These are phyloP conservation scores for Tylopilus rubrobrunneus DNA, from an alignment of 768 basidiomycete species.

Conservation along the genomic window DNA sequence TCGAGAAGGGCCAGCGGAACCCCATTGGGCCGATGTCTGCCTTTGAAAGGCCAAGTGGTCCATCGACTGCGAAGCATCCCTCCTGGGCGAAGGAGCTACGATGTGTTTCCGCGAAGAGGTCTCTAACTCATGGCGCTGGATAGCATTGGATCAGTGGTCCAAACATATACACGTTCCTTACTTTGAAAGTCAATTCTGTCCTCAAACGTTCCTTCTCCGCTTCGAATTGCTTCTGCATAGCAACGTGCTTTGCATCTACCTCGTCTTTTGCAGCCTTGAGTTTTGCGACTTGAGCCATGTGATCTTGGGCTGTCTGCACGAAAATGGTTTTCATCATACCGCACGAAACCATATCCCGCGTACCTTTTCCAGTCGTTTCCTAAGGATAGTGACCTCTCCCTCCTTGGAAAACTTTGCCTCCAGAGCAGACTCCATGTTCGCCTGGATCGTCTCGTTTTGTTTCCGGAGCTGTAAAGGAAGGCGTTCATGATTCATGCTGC, in stretches of 20 bases:
- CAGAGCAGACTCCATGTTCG: conserved; percentile 43
- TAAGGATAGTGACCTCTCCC: conserved; percentile 66
- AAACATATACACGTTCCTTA: conserved; percentile 28
- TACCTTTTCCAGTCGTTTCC: conserved; percentile 69
- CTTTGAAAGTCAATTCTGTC: conserved; percentile 69
- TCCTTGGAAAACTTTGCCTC: conserved; percentile 56
- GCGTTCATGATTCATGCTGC: conserved; percentile 3
- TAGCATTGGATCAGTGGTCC: conserved; percentile 12
- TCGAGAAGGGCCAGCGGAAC: conserved; percentile 26
- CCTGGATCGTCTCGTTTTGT: conserved; percentile 45
- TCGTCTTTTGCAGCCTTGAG: conserved; percentile 60
- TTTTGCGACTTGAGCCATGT: conserved; percentile 52
- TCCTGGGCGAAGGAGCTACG: conserved; percentile 43
- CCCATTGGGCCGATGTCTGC: conserved; percentile 32
- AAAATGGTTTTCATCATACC: neutral
- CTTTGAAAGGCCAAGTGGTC: conserved; percentile 38
- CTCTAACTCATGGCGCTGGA: conserved; percentile 68
- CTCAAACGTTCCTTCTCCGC: conserved; percentile 67
- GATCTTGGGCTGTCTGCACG: conserved; percentile 53
- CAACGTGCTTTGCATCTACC: conserved; percentile 50
- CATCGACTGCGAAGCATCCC: conserved; percentile 40
- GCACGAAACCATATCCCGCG: neutral
- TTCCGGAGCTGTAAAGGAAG: conserved; percentile 41
- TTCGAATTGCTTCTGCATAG: conserved; percentile 58
- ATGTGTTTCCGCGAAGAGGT: conserved; percentile 49